These are phyloP conservation scores for Saxophila tyrrhenica DNA, from an alignment of 495 filamentous ascomycete species.

Conservation along the genomic window DNA sequence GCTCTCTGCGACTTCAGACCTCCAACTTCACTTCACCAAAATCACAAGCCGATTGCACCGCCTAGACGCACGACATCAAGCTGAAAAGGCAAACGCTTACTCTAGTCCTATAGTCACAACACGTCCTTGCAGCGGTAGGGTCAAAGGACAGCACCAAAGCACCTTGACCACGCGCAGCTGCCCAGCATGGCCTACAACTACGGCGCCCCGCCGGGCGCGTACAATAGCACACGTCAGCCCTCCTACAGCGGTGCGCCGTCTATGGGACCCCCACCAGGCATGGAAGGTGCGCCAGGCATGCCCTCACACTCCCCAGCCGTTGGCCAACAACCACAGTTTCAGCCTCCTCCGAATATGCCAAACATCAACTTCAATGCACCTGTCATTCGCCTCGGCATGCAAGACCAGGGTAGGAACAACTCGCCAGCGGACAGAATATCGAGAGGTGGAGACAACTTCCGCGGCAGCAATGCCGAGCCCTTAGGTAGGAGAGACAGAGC, in stretches of 20 bases:
- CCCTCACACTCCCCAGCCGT: constrained; percentile 55
- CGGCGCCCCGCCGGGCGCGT: constrained; percentile 13
- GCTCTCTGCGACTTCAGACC: no score
- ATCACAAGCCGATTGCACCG: no score
- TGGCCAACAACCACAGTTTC: constrained; percentile 71
- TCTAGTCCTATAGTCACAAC: no score
- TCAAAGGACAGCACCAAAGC: not conserved
- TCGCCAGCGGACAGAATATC: constrained; percentile 36
- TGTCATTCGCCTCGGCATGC: constrained; percentile 73
- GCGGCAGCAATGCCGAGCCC: constrained; percentile 38
- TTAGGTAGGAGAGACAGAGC: constrained; percentile 40
- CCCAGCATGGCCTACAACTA: constrained; percentile 17
- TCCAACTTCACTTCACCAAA: no score
- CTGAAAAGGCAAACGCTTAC: no score
- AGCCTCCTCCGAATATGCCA: constrained; percentile 75
- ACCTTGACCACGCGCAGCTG: not conserved
- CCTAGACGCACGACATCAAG: no score
- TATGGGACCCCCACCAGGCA: constrained; percentile 68
- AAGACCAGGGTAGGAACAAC: not conserved
- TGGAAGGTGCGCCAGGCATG: constrained; percentile 8
- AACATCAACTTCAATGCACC: constrained; percentile 98
- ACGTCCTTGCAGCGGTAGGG: not conserved
- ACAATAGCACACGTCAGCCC: not conserved
- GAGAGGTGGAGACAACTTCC: constrained; percentile 18
- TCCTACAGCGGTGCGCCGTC: constrained; percentile 37